Conservation (phyloP, 148 eudicot species). For the Diospyros lotus region DNA sequence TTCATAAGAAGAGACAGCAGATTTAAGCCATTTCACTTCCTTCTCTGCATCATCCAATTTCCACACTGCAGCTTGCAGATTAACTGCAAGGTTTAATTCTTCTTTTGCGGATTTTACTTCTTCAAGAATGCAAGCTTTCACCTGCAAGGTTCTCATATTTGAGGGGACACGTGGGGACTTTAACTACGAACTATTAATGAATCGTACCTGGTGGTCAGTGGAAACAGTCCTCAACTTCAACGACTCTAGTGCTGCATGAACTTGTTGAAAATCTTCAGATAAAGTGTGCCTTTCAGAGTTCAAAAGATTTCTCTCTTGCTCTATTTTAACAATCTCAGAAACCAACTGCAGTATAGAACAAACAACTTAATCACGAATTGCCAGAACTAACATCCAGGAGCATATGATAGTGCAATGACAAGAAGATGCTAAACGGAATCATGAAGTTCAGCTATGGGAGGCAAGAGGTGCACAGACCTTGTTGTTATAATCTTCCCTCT, state of each 20-base stretch:
- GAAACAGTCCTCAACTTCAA: constrained; percentile 42
- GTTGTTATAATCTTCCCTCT: constrained; percentile 45
- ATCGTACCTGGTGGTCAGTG: constrained; percentile 69
- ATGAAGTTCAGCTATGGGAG: too few relatives aligned
- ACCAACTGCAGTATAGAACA: constrained; percentile 47
- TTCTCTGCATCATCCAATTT: constrained; percentile 75
- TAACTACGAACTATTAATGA: background rate
- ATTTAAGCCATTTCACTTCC: constrained; percentile 78
- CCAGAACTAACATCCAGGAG: background rate
- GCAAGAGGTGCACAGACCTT: too few relatives aligned
- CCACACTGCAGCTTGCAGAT: constrained; percentile 64
- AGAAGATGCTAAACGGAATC: too few relatives aligned
- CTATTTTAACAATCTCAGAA: constrained; percentile 87
- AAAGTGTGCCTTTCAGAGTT: constrained; percentile 59
- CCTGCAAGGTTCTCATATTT: constrained; percentile 36
- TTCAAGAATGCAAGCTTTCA: constrained; percentile 58
- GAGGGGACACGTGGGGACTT: background rate
- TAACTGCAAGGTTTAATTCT: constrained; percentile 53
- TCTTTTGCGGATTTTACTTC: constrained; percentile 58
- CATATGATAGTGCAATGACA: too few relatives aligned
- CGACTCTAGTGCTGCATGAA: too few relatives aligned
- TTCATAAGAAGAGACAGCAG: constrained; percentile 63
- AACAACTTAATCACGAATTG: background rate
- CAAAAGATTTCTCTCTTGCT: constrained; percentile 59
- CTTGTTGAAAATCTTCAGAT: constrained; percentile 10